These are phyloP conservation scores for Aspergillus sclerotioniger DNA, from an alignment of 495 filamentous ascomycete species.

Conservation along the genomic window DNA sequence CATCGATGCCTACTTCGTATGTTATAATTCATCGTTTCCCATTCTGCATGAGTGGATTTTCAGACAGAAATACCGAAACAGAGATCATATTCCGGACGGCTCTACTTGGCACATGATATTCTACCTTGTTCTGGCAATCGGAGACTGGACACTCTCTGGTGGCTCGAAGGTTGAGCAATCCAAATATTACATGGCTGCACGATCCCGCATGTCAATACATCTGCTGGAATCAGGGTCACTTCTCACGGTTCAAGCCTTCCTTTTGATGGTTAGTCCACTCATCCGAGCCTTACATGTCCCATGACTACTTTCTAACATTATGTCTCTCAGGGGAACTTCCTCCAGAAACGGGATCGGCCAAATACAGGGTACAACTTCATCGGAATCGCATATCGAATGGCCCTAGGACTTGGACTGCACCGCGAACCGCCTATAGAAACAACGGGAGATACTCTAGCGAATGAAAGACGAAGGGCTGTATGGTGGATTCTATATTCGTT, in stretches of 20 bases:
- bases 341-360: constrained; percentile 24
- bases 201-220: constrained; percentile 26
- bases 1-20: constrained; percentile 26
- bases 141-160: constrained; percentile 17
- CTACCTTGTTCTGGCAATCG: constrained; percentile 26
- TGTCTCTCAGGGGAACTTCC: constrained; percentile 17
- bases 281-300: not conserved
- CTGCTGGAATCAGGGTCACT: constrained; percentile 28
- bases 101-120: constrained; percentile 24
- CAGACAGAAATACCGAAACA: constrained; percentile 14
- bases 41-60: constrained; percentile 27
- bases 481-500: constrained; percentile 30
- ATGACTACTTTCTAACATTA: not conserved
- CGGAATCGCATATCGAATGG: constrained; percentile 44
- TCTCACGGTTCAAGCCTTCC: constrained; percentile 24
- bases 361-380: constrained; percentile 28
- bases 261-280: constrained; percentile 18
- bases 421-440: constrained; percentile 23
- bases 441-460: constrained; percentile 10
- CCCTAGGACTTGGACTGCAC: constrained; percentile 45
- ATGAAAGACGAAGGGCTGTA: constrained; percentile 19
- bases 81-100: constrained; percentile 11
- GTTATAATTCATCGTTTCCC: constrained; percentile 22
- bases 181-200: constrained; percentile 22
- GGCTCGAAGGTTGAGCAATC: constrained; percentile 14